Evolutionary conservation across 805 yeast species (phyloP), one percentile per base, ranked within the genome.

Genomic region (Danielia reshetovae): DNA sequence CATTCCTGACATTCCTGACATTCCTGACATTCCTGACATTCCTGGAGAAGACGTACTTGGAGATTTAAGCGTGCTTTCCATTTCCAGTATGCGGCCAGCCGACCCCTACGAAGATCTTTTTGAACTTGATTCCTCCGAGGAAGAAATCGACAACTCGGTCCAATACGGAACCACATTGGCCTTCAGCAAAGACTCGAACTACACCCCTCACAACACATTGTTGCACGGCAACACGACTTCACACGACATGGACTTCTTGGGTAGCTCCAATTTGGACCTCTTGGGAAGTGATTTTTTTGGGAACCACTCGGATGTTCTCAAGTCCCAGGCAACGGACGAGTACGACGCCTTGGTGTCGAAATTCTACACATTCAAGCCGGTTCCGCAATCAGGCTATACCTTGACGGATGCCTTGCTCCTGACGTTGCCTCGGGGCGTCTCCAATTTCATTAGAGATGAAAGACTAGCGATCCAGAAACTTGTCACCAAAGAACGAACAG

Each of bases 361-460:
- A 9, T 51, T 45, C 37, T 53, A 53, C 32, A 35, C 37, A 19
- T 35, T 39, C 13, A 38, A 40, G 18, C 52, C 52, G 4, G 40
- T 45, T 11, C 45, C 57, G 4, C 42, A 14, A 15, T 34, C 39
- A 9, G 35, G 40, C 13, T 51, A 44, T 33, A 43, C 56, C 8
- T 24, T 53, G 7, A 40, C 53, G 4, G 52, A 51, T 30, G 44
- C 54, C 4, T 34, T 45, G 30, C 39, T 46, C 18, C 36, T 43
- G 3, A 32, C 36, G 12, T 36, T 39, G 5, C 51, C 51, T 7
- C 28, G 39, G n/a, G 29, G 36, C 26, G 38, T 42, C 18, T 35
- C 49, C 3, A 33, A 23, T 27, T 37, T 36, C 16, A 16, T 46
- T n/a, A 39, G 34, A 8, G 32, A 30, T n/a, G 40, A 39, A 21